Percentiles rank a stretch among this genome's conserved stretches.
These are phyloP conservation scores for Solanum chmielewskii DNA, from an alignment of 257 asterid genomes.

Conservation along the genomic window DNA sequence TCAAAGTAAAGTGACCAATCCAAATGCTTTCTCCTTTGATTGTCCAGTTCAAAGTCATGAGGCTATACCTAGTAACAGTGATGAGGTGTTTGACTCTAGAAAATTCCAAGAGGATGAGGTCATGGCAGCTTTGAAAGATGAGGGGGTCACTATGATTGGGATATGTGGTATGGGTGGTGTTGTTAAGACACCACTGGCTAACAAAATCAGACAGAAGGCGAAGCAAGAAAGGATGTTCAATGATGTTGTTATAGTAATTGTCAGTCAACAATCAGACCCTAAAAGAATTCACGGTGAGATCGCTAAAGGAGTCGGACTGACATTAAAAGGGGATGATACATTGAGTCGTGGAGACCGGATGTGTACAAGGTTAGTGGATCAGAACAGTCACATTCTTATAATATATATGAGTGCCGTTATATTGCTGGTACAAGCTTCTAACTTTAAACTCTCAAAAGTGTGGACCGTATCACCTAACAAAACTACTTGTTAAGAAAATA, in stretches of 20 bases:
- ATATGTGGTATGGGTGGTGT: constrained; percentile 10
- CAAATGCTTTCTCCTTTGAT: background rate
- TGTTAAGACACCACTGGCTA: background rate
- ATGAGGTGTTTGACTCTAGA: background rate
- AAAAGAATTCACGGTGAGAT: background rate
- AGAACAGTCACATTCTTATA: background rate
- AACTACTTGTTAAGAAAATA: too few relatives aligned
- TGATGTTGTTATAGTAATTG: background rate
- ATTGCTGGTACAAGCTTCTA: too few relatives aligned
- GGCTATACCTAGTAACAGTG: background rate
- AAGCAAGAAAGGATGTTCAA: background rate
- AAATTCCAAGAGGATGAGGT: background rate
- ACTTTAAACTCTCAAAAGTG: too few relatives aligned
- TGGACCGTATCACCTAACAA: too few relatives aligned
- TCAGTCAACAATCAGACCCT: background rate
- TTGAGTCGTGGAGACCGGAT: background rate
- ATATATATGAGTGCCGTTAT: background rate
- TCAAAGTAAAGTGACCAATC: background rate
- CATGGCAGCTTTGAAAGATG: background rate
- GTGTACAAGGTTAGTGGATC: background rate
- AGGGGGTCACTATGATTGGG: background rate
- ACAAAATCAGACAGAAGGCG: background rate
- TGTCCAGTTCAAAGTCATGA: background rate
- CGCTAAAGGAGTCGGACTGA: background rate
- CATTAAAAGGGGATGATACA: background rate